Percentiles rank a stretch among this genome's conserved stretches.
Conservation (phyloP, 1,284 basidiomycete genomes). For the Entoloma clypeatum region DNA sequence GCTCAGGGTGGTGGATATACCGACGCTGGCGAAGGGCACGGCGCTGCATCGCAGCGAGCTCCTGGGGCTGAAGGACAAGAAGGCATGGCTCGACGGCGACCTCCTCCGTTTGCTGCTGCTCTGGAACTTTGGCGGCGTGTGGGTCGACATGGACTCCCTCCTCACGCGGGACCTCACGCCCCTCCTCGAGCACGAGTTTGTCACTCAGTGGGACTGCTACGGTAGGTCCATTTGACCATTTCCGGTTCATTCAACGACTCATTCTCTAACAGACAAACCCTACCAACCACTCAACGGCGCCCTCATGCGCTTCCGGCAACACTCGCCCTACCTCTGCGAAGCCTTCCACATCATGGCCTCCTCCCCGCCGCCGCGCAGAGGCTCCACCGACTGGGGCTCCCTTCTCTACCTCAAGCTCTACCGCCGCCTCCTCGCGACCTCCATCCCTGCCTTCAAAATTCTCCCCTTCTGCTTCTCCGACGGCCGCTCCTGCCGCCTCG, state of each 20-base stretch:
- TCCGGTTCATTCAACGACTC: not conserved
- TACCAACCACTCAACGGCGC: constrained; percentile 90
- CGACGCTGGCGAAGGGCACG: constrained; percentile 68
- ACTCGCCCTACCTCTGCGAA: constrained; percentile 93
- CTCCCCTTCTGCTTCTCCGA: constrained; percentile 93
- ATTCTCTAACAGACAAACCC: constrained; percentile 75
- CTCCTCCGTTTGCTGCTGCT: constrained; percentile 79
- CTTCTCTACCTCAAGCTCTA: constrained; percentile 86
- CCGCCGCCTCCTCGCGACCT: constrained; percentile 70
- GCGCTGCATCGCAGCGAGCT: constrained; percentile 62
- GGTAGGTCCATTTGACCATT: constrained; percentile 46
- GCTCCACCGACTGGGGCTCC: constrained; percentile 90
- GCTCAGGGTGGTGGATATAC: constrained; percentile 65
- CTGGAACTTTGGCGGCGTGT: constrained; percentile 89
- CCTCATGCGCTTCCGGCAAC: constrained; percentile 83
- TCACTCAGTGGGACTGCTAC: constrained; percentile 96
- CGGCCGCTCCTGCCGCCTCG: constrained; percentile 82
- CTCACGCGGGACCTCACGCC: constrained; percentile 81
- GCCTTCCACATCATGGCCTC: constrained; percentile 86
- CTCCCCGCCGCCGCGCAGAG: constrained; percentile 67
- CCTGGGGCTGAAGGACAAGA: constrained; percentile 60
- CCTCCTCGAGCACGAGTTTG: constrained; percentile 87
- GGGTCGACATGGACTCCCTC: constrained; percentile 95
- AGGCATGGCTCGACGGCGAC: constrained; percentile 94
- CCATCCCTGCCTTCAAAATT: constrained; percentile 81